phyloP scores from a whole-genome alignment of 2,329 filamentous ascomycete species.

The Cladorrhinum sp. region DNA sequence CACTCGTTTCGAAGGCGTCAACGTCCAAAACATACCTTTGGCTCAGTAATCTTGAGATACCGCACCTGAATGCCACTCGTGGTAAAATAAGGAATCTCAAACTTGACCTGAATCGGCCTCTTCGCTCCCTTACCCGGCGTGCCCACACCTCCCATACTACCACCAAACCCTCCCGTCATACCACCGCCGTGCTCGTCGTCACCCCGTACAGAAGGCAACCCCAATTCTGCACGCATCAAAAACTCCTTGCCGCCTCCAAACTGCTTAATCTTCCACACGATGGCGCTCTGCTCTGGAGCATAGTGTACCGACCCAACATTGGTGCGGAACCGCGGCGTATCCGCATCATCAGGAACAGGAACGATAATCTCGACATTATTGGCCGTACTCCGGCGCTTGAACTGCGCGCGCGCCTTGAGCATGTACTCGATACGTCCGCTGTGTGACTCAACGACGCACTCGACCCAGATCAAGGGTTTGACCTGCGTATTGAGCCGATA shows the following conservation, averaged over 20 bases:
- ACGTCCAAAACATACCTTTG: slow-evolving; percentile 67
- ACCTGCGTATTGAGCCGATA: slow-evolving; percentile 98
- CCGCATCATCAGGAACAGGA: slow-evolving; percentile 94
- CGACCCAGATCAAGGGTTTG: slow-evolving; percentile 98
- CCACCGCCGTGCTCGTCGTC: slow-evolving; percentile 94
- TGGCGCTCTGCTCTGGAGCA: slow-evolving; percentile 92
- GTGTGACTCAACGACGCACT: slow-evolving; percentile 95
- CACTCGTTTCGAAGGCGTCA: not conserved
- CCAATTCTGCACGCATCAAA: slow-evolving; percentile 94
- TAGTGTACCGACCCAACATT: slow-evolving; percentile 98
- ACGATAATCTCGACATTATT: slow-evolving; percentile 99
- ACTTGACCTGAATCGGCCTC: slow-evolving; percentile 97
- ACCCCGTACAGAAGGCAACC: slow-evolving; percentile 87
- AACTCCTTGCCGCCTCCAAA: slow-evolving; percentile 99
- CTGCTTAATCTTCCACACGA: slow-evolving; percentile 99
- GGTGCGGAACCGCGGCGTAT: slow-evolving; percentile 91
- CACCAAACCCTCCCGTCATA: slow-evolving; percentile 96
- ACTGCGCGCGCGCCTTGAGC: slow-evolving; percentile 96
- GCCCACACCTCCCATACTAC: slow-evolving; percentile 91
- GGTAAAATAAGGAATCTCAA: slow-evolving; percentile 99
- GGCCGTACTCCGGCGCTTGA: slow-evolving; percentile 94
- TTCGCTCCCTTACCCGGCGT: slow-evolving; percentile 77
- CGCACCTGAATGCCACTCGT: slow-evolving; percentile 97
- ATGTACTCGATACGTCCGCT: slow-evolving; percentile 97
- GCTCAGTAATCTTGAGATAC: slow-evolving; percentile 98